Evolutionary conservation across 352 stramenopile genomes (phyloP).

Genomic region (Peronospora farinosa): DNA sequence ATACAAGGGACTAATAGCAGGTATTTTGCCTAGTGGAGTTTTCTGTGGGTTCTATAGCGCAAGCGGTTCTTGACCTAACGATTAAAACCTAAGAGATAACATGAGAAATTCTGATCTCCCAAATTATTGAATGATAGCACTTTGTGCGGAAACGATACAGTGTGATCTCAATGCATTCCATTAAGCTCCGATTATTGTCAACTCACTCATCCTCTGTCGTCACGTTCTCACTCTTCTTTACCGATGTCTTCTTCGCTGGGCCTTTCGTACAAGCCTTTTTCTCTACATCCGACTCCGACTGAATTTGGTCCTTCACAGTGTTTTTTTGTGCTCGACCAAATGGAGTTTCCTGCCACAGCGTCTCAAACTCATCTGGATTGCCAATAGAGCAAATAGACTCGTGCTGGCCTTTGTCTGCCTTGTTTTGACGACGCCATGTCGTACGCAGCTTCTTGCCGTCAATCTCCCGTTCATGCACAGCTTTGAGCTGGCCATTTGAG

Average conservation of each 20-base stretch:
- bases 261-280: not conserved
- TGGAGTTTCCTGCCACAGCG: constrained; percentile 39
- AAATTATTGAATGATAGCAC: no score
- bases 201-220: no score
- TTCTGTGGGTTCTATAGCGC: constrained; percentile 12
- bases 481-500: constrained; percentile 41
- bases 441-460: constrained; percentile 34
- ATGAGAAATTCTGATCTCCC: no score
- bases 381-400: constrained; percentile 31
- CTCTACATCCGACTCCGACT: constrained; percentile 6
- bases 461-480: constrained; percentile 22
- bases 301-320: constrained; percentile 8
- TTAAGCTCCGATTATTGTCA: not conserved
- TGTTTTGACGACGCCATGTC: constrained; percentile 29
- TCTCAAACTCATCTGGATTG: constrained; percentile 44
- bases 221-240: not conserved
- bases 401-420: constrained; percentile 33
- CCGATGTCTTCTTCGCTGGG: not conserved
- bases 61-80: not conserved
- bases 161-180: not conserved
- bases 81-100: not conserved
- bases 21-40: constrained; percentile 5
- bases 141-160: no score
- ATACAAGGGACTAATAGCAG: constrained; percentile 12
- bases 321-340: constrained; percentile 40